These are phyloP conservation scores for Eleusine coracana DNA, from an alignment of 176 grass and related monocot species.

Conservation along the genomic window DNA sequence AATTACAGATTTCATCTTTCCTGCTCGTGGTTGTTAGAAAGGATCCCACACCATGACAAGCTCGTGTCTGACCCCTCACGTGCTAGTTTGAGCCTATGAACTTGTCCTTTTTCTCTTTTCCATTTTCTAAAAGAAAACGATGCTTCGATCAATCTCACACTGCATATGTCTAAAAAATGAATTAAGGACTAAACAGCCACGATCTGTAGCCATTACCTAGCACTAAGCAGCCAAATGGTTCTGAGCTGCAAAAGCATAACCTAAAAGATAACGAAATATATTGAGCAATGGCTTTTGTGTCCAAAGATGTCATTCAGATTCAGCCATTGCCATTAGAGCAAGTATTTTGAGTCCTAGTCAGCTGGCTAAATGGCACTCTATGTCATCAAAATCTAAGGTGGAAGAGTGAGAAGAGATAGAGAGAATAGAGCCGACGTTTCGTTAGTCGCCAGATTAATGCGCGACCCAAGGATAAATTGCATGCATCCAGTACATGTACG, in stretches of 20 bases:
- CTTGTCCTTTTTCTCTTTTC: not conserved
- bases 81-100: not conserved
- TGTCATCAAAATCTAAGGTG: too few relatives aligned
- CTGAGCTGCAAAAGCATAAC: conserved; percentile 2
- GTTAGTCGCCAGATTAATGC: too few relatives aligned
- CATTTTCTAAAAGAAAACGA: not conserved
- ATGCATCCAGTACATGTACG: too few relatives aligned
- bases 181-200: not conserved
- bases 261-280: not conserved
- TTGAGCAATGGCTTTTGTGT: not conserved
- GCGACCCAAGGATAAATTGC: too few relatives aligned
- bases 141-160: not conserved
- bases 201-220: not conserved
- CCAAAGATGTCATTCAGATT: not conserved
- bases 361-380: too few relatives aligned
- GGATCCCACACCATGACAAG: not conserved
- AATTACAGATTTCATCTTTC: not conserved
- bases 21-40: not conserved
- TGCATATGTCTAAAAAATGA: not conserved
- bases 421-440: too few relatives aligned
- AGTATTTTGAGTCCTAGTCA: too few relatives aligned
- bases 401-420: too few relatives aligned
- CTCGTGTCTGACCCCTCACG: conserved; percentile 11
- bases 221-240: not conserved
- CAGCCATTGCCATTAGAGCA: not conserved